Evolutionary conservation across 805 yeast species (phyloP).

Genomic region (Wickerhamiella brachini): DNA sequence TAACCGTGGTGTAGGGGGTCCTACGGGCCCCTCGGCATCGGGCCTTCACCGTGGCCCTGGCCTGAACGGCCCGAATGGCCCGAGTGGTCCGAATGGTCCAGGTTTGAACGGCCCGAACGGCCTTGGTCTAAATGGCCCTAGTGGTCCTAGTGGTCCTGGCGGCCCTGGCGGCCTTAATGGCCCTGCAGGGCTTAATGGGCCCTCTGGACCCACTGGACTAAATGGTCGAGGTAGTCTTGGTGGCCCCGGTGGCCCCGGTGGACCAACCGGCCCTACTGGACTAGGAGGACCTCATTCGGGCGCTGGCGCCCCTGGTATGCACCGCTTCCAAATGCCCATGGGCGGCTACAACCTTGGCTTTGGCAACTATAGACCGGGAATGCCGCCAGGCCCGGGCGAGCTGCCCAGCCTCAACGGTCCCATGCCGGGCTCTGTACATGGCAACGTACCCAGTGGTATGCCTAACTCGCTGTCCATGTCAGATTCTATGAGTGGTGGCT

Average conservation of each 20-base stretch:
- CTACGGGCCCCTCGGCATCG: not conserved
- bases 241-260: not conserved
- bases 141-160: not conserved
- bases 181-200: not conserved
- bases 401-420: not conserved
- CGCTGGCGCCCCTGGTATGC: slow-evolving; percentile 1
- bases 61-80: not conserved
- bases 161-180: not conserved
- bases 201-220: not conserved
- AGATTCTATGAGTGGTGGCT: not conserved
- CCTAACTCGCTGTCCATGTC: not conserved
- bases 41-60: not conserved
- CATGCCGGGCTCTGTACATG: not conserved
- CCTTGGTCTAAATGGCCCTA: not conserved
- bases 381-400: slow-evolving; percentile 2
- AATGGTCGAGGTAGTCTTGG: not conserved
- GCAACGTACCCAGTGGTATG: not conserved
- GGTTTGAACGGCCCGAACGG: not conserved
- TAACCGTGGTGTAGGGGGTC: not conserved
- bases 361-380: not conserved
- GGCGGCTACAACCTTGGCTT: not conserved
- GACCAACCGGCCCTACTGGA: not conserved
- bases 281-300: not conserved
- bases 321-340: slow-evolving; percentile 1
- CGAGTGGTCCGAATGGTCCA: not conserved